Evolutionary conservation across 441 rosid genomes (phyloP), one percentile per base, ranked within the genome.

Genomic region (Croton laevigatus): DNA sequence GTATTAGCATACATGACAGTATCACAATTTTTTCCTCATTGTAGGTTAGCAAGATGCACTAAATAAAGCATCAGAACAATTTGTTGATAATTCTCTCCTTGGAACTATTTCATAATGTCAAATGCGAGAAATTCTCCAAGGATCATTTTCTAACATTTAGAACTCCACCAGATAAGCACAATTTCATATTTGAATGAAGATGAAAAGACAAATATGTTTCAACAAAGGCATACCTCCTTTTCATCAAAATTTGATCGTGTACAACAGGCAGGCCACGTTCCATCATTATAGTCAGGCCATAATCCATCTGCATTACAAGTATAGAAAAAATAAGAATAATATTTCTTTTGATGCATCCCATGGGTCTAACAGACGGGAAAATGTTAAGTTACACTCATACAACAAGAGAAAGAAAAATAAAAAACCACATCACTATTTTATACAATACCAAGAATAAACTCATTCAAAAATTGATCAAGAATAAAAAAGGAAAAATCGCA

Each of bases 231-330:
- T 62, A 91, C 98, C 96, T 89, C 91, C 49, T 83, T 88, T 73
- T 87, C 86, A 16, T 93, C 73, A 44, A 93, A 93, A 57, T 73
- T 40, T 49, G 88, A 76, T 63, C 78, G 75, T 19, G 52, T 75
- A 77, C 98, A 94, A 75, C 98, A 94, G 6, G 97, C 81, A 78
- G 98, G 96, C 89, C 91, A 94, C 22, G 87, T 85, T 74, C 96
- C 98, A 71, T 94, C 97, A 68, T 91, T 91, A 76, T 94, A 94
- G 75, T 94, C 92, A 61, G 97, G 94, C 97, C 98, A 94, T 34
- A 91, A 42, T 57, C 97, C 98, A 87, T 93, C 98, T 93, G 78
- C 75, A 52, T 66, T 57, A 77, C 66, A 55, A 69, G n/a, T 32
- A 62, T 2, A 65, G 38, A 7, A 69, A 49, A 60, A 62, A 61